Evolutionary conservation across 495 filamentous ascomycete species (phyloP).

Genomic region (Aspergillus nanangensis): DNA sequence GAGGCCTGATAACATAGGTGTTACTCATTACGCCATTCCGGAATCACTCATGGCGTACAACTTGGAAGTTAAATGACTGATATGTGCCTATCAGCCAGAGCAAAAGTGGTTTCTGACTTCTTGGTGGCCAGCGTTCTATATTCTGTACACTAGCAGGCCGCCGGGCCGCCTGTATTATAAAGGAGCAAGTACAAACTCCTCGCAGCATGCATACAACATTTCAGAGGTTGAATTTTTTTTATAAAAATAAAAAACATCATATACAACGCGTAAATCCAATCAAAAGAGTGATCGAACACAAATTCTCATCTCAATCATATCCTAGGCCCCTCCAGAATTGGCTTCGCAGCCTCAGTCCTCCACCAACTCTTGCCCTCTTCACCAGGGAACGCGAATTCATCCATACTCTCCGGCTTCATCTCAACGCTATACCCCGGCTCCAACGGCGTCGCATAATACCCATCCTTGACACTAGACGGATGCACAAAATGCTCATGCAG

Average conservation of each 20-base stretch:
- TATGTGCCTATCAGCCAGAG: too few relatives aligned
- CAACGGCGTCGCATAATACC: conserved; percentile 81
- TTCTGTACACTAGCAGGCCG: too few relatives aligned
- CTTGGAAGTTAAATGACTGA: too few relatives aligned
- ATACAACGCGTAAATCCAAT: conserved; percentile 4
- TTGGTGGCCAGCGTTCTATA: too few relatives aligned
- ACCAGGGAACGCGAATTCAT: conserved; percentile 68
- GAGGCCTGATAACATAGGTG: too few relatives aligned
- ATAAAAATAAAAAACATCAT: neutral
- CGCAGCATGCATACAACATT: neutral
- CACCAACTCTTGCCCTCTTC: conserved; percentile 78
- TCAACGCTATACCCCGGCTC: conserved; percentile 85
- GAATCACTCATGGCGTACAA: too few relatives aligned
- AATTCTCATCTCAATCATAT: too few relatives aligned
- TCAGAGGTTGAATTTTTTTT: neutral
- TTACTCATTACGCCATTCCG: too few relatives aligned
- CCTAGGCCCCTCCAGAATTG: conserved; percentile 54
- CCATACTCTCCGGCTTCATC: conserved; percentile 89
- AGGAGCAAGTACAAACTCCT: too few relatives aligned
- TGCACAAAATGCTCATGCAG: conserved; percentile 91
- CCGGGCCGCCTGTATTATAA: too few relatives aligned
- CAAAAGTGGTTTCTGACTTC: too few relatives aligned
- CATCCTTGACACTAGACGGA: conserved; percentile 73
- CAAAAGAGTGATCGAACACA: too few relatives aligned
- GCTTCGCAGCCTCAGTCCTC: conserved; percentile 64